These are phyloP conservation scores for Hymenoscyphus fructigenus DNA, from an alignment of 2,329 filamentous ascomycete species.

Conservation along the genomic window DNA sequence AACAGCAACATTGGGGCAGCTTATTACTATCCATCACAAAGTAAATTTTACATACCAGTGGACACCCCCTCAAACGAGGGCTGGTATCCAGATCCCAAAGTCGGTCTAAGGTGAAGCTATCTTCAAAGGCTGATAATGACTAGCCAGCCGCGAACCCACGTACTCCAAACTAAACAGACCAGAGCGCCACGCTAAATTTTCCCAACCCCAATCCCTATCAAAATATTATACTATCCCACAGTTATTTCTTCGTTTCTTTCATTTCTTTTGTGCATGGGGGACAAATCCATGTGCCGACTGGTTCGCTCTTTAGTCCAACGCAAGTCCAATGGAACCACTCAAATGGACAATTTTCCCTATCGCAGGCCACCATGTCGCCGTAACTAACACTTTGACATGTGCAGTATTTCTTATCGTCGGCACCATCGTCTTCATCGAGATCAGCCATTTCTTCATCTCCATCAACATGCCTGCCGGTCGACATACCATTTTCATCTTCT, in stretches of 20 bases:
- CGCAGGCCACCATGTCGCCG: conserved; percentile 86
- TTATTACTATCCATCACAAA: neutral
- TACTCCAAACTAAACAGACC: neutral
- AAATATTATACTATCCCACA: neutral
- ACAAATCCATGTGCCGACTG: conserved; percentile 67
- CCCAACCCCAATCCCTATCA: neutral
- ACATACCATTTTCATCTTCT: conserved; percentile 41
- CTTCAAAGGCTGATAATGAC: neutral
- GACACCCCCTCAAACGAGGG: neutral
- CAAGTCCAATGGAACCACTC: conserved; percentile 89
- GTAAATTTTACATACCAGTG: neutral
- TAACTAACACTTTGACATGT: conserved; percentile 80
- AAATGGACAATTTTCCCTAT: conserved; percentile 64
- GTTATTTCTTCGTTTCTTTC: conserved; percentile 38
- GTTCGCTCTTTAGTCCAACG: conserved; percentile 66
- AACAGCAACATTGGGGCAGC: neutral
- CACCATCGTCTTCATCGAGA: conserved; percentile 67
- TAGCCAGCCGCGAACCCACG: neutral
- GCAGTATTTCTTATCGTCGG: conserved; percentile 77
- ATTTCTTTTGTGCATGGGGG: conserved; percentile 55
- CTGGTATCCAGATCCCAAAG: neutral
- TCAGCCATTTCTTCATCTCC: conserved; percentile 54
- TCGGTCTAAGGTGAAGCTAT: neutral
- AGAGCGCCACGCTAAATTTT: conserved; percentile 13
- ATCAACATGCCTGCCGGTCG: conserved; percentile 50